Evolutionary conservation across 495 filamentous ascomycete species (phyloP).

Genomic region (Aspergillus carlsbadensis): DNA sequence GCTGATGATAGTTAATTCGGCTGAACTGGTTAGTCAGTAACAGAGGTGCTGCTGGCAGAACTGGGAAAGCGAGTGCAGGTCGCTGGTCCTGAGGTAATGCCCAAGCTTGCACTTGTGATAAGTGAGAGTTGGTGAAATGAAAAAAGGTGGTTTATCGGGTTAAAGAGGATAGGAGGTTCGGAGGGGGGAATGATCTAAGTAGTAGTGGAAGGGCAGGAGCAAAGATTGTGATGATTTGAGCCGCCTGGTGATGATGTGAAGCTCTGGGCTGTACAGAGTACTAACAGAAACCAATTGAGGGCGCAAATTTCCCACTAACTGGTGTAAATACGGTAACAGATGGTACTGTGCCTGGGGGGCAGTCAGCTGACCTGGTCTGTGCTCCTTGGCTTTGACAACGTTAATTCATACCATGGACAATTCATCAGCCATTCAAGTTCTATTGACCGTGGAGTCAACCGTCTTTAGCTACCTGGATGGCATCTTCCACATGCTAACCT

Average conservation of each 20-base stretch:
- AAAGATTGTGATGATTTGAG: constrained; percentile 14
- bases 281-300: background rate
- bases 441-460: no score
- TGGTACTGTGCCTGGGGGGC: background rate
- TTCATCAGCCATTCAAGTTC: background rate
- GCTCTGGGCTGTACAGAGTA: background rate
- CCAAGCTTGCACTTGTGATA: constrained; percentile 7
- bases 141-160: background rate
- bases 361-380: no score
- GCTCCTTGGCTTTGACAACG: background rate
- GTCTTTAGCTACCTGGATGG: no score
- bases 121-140: constrained; percentile 7
- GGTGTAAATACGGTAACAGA: background rate
- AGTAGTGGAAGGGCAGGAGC: constrained; percentile 16
- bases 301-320: background rate
- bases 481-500: no score
- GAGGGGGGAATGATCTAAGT: no score
- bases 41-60: constrained; percentile 25
- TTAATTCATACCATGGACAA: background rate
- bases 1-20: constrained; percentile 22
- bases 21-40: constrained; percentile 12
- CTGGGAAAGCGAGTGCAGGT: constrained; percentile 52
- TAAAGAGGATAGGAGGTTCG: background rate
- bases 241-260: background rate
- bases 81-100: constrained; percentile 35